Conservation (phyloP, 495 filamentous ascomycete genomes). For the Aspergillus cavernicola region DNA sequence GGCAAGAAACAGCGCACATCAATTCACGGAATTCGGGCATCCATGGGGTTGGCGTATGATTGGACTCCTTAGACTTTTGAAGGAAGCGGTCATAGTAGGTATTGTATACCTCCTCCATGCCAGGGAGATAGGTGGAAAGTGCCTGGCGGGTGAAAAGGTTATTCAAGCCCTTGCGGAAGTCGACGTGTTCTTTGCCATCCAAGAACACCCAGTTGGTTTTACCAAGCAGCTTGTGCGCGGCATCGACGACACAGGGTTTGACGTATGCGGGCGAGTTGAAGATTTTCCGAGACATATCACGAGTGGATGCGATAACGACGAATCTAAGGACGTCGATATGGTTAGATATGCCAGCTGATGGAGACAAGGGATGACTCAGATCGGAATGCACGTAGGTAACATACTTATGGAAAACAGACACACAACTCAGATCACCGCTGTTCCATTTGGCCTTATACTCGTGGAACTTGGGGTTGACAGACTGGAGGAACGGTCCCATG, state of each 20-base stretch:
- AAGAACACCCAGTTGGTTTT: conserved; percentile 96
- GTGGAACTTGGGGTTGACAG: conserved; percentile 85
- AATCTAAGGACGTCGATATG: conserved; percentile 55
- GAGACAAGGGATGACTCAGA: not conserved
- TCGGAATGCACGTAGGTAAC: conserved; percentile 23
- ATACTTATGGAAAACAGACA: conserved; percentile 99
- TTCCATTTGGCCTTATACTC: conserved; percentile 90
- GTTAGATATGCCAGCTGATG: conserved; percentile 13
- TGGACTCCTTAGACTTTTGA: conserved; percentile 60
- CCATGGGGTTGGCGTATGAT: conserved; percentile 73
- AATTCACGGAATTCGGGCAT: conserved; percentile 94
- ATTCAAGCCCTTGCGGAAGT: conserved; percentile 96
- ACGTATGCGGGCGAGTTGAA: conserved; percentile 93
- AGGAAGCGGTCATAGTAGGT: conserved; percentile 78
- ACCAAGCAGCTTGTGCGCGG: conserved; percentile 89
- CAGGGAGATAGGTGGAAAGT: conserved; percentile 82
- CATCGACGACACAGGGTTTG: conserved; percentile 96
- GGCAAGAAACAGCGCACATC: conserved; percentile 91
- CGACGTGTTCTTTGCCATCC: conserved; percentile 91
- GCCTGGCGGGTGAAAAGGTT: conserved; percentile 90
- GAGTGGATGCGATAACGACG: conserved; percentile 92
- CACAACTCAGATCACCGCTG: conserved; percentile 88
- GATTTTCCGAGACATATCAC: conserved; percentile 94
- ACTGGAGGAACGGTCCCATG: conserved; percentile 92
- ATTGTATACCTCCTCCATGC: conserved; percentile 89